Base-by-base conservation (phyloP, 106 monocot species). In the Dendrobium nobile region DNA sequence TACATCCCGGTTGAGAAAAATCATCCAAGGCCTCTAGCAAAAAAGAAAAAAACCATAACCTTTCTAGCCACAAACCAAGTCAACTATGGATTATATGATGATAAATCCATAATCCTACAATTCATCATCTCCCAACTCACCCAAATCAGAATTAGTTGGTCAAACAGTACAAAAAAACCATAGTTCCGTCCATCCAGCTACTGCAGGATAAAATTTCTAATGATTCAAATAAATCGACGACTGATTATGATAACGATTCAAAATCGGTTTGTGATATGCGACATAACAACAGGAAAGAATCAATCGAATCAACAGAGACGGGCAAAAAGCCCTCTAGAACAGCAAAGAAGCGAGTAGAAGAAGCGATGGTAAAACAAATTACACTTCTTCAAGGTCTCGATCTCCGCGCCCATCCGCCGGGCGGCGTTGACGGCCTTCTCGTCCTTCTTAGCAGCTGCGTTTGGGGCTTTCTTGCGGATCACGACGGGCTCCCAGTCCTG, bases 361-460 rank as follows among this genome's bases (percentile, higher is more conserved):
- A 43, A 74, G 17, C 74, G 24, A 44, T 28, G 26, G 31, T 8
- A 20, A 80, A 73, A 54, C 54, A 11, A 18, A 70, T 15, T 85
- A 97, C 97, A 90, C 78, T 97, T 97, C 79, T 83, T 97, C 51
- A 94, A 27, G 77, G 90, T 92, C 77, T 97, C 97, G 89, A 97
- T 92, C 44, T 97, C 97, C 15, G 92, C 97, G 72, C 97, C 97
- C 77, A 83, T 85, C 73, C 97, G 90, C 31, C 97, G 88, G 75
- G 97, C 97, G 75, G 97, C 97, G 92, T 97, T 97, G 90, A 94
- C 94, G 77, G 94, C 87, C 81, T 97, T 97, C 88, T 94, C 97
- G 85, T 97, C 97, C 87, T 92, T 97, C 85, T 90, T 94, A 73
- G 97, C 97, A 81, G 94, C 94, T 79, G 97, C 75, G 83, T 72